phyloP scores from a whole-genome alignment of 257 asterid genomes.

The Leonotis leonurus region DNA sequence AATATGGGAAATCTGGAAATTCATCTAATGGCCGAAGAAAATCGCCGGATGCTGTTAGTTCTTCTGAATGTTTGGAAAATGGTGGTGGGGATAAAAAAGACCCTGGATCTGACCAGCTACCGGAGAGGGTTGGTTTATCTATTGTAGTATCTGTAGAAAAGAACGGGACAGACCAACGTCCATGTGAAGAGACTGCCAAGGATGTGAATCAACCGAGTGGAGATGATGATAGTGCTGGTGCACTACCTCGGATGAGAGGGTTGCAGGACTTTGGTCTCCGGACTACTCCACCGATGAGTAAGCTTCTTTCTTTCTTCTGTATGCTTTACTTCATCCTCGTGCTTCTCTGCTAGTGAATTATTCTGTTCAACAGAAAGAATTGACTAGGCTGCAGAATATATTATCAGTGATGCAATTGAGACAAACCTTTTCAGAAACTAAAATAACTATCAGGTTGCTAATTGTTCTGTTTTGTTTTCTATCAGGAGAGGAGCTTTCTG shows the following conservation, averaged over 20 bases:
- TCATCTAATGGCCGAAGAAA: slow-evolving; percentile 39
- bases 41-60: slow-evolving; percentile 47
- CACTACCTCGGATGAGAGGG: slow-evolving; percentile 70
- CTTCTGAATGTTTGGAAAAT: slow-evolving; percentile 38
- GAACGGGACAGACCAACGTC: slow-evolving; percentile 33
- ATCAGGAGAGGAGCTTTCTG: slow-evolving; percentile 60
- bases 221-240: slow-evolving; percentile 56
- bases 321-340: slow-evolving; percentile 5
- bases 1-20: slow-evolving; percentile 50
- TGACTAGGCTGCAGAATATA: slow-evolving; percentile 23
- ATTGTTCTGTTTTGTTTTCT: slow-evolving; percentile 23
- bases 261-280: slow-evolving; percentile 77
- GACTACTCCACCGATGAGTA: slow-evolving; percentile 45
- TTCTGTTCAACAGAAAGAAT: slow-evolving; percentile 18
- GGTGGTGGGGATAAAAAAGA: slow-evolving; percentile 34
- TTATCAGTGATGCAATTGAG: slow-evolving; percentile 31
- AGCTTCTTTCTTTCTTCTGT: slow-evolving; percentile 31
- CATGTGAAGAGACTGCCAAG: slow-evolving; percentile 24
- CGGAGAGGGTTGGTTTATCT: slow-evolving; percentile 36
- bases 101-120: slow-evolving; percentile 27
- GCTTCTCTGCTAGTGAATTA: slow-evolving; percentile 1
- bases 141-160: slow-evolving; percentile 35
- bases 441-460: slow-evolving; percentile 32
- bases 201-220: slow-evolving; percentile 45
- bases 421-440: slow-evolving; percentile 18